Base-by-base conservation (phyloP, 2,329 filamentous ascomycete genomes). In the Aspergillus sp. region DNA sequence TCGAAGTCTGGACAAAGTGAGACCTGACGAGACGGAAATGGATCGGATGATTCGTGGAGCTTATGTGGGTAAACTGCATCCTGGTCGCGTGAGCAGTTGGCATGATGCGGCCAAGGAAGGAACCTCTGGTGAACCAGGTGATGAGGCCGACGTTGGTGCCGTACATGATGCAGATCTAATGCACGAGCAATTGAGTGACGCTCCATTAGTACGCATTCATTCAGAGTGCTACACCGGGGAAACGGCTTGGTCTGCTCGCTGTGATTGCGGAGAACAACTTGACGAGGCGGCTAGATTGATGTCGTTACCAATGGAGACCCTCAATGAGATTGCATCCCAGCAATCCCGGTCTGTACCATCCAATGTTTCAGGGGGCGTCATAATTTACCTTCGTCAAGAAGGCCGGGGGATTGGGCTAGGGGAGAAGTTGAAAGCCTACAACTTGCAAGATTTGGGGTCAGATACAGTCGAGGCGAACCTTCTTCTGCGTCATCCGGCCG, bases 161-260 rank as follows among this genome's bases (percentile, higher is more conserved):
- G 53, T 59, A 45, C 54, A 51, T 57, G 49, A 54, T 9, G 49
- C 56, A 22, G 39, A 57, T n/a, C 56, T 68, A n/a, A 51, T 71
- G 22, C 48, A 60, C 6, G 63, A 48, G 39, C 61, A 46, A 49
- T 56, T 58, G 27, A 54, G 64, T 19, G 67, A 74, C 57, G 71
- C 89, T 1, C 91, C 95, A 0, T 80, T 99, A 40, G 93, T 99
- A 47, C 85, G 95, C 57, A 99, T 99, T 70, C 95, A 99, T 75
- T 96, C 91, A 3, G 95, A 99, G 76, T 99, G 95, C 78, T 99
- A 99, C 75, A 99, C 95, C 0, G 95, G 95, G 58, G 95, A 99
- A 80, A 99, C 95, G 1, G 95, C 96, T 1, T 98, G 95, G 95
- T 97, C 93, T 7, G 93, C 95, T 37, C 87, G 95, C 27, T 99